Base-by-base conservation (phyloP, 2,329 filamentous ascomycete species). In the Diaporthe sp. region DNA sequence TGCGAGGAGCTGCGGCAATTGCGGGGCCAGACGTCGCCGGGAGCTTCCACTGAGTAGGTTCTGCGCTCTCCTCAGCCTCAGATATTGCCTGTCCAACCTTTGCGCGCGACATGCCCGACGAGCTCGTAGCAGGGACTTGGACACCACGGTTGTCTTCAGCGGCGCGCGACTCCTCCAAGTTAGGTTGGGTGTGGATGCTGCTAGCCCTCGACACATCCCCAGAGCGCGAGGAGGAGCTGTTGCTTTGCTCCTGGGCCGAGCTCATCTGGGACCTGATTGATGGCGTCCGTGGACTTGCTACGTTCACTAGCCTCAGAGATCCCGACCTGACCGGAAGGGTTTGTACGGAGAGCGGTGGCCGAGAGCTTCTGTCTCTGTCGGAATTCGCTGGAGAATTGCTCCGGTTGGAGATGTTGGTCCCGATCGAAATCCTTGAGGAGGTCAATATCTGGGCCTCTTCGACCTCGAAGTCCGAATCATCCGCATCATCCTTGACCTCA, bases 371-470 rank as follows among this genome's bases (percentile, higher is more conserved):
- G 10, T 91, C 89, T 54, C 83, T 82, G 10, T 91, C 89, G 0
- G 88, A 88, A 2, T 83, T 81, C 3, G 87, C 82, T 2, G 88
- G 87, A 0, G 88, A 89, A 42, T 85, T 85, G 77, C 82, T 83
- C 33, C 86, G 86, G 45, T 88, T 88, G 40, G 85, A 85, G 35
- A 90, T 86, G 52, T 69, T 76, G 10, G 72, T 73, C 50, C 74
- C 74, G 30, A 76, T 74, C 4, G 89, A 91, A 12, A 91, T 84
- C 47, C 89, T 85, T 4, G 89, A 86, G 0, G 89, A 90, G 0
- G 88, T 91, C 72, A 91, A 77, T 40, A 91, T 89, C 77, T 90
- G 85, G 3, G 89, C 88, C 78, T 90, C 86, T 86, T 94, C 89
- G 80, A 90, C 80, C 78, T 89, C 76, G 80, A 60, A 69, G 42